phyloP scores from a whole-genome alignment of 306 rosid species.

The Pterocarpus santalinus region DNA sequence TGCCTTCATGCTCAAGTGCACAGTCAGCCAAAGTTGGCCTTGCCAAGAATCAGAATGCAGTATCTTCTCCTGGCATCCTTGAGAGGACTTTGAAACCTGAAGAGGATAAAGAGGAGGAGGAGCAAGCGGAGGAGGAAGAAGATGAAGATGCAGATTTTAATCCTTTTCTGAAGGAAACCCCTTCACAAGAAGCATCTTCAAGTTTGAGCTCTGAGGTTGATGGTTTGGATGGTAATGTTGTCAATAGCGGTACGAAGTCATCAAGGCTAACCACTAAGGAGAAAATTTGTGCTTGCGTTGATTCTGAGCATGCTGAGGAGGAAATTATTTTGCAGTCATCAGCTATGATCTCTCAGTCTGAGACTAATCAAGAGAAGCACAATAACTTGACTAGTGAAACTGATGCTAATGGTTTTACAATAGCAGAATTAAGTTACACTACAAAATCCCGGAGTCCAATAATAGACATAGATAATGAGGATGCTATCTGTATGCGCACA shows the following conservation, averaged over 20 bases:
- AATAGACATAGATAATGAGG: constrained; percentile 66
- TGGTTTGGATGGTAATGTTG: constrained; percentile 69
- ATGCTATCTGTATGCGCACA: constrained; percentile 92
- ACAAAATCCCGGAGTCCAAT: constrained; percentile 47
- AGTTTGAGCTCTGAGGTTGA: constrained; percentile 90
- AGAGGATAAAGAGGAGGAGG: constrained; percentile 54
- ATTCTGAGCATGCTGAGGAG: constrained; percentile 67
- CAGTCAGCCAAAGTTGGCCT: constrained; percentile 49
- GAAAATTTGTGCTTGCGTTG: constrained; percentile 47
- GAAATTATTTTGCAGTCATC: constrained; percentile 62
- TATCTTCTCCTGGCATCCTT: constrained; percentile 35
- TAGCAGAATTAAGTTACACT: constrained; percentile 52
- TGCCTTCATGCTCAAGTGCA: constrained; percentile 56
- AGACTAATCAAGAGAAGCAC: constrained; percentile 56
- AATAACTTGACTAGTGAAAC: constrained; percentile 41
- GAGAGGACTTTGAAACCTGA: constrained; percentile 53
- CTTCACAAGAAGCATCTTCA: constrained; percentile 82
- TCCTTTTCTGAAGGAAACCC: constrained; percentile 77
- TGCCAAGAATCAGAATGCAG: constrained; percentile 43
- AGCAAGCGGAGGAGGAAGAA: constrained; percentile 67
- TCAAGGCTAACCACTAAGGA: constrained; percentile 42
- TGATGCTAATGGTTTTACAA: constrained; percentile 48
- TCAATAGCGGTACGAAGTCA: constrained; percentile 51
- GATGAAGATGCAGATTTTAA: constrained; percentile 85
- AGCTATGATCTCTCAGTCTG: constrained; percentile 49